Evolutionary conservation across 208 protist genomes (phyloP).

Genomic region (Naegleria fowleri): DNA sequence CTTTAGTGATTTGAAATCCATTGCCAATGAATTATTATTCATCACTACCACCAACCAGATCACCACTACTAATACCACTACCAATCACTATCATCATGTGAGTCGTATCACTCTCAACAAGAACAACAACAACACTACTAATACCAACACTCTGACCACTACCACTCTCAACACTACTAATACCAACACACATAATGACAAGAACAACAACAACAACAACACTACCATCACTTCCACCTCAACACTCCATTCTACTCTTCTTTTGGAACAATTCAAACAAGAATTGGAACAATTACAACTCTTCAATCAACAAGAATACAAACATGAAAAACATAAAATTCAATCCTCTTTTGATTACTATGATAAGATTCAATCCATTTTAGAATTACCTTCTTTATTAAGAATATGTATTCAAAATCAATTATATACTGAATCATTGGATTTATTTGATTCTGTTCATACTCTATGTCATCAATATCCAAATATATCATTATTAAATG

Average conservation of each 20-base stretch:
- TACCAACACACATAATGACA: too few relatives aligned
- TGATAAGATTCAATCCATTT: neutral
- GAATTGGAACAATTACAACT: neutral
- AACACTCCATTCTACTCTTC: too few relatives aligned
- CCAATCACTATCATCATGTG: too few relatives aligned
- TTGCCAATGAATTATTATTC: neutral
- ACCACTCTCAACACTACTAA: too few relatives aligned
- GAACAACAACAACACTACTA: too few relatives aligned
- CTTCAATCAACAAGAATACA: neutral
- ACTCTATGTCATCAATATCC: neutral
- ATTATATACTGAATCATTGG: neutral
- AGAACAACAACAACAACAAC: too few relatives aligned
- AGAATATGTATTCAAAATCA: neutral
- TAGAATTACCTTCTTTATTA: neutral
- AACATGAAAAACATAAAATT: neutral
- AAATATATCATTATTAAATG: neutral
- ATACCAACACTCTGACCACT: too few relatives aligned
- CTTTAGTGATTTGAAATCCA: neutral
- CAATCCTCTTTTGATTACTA: neutral
- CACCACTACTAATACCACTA: too few relatives aligned
- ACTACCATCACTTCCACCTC: too few relatives aligned
- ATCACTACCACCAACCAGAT: too few relatives aligned
- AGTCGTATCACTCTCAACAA: too few relatives aligned
- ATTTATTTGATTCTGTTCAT: neutral
- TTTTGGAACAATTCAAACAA: neutral